phyloP scores from a whole-genome alignment of 352 stramenopile genomes.

The Blastocystis sp. region DNA sequence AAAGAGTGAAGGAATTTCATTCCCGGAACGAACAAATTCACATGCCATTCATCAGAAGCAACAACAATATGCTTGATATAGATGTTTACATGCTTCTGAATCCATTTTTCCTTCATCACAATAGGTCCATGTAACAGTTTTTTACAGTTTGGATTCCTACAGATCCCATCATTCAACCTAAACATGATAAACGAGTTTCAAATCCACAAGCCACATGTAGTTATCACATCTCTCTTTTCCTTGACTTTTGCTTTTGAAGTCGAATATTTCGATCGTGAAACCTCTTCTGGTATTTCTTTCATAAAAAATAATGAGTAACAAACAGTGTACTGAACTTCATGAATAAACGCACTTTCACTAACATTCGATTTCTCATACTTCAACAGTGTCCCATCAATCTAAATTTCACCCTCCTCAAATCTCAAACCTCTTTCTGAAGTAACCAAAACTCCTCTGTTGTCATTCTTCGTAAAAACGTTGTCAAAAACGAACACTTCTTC shows the following conservation, averaged over 20 bases:
- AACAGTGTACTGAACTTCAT: background rate
- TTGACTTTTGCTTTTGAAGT: background rate
- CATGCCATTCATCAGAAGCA: background rate
- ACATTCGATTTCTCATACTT: background rate
- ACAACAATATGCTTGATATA: background rate
- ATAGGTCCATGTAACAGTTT: background rate
- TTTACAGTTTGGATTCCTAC: background rate
- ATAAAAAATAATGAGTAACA: background rate
- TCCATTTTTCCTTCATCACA: background rate
- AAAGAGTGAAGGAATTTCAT: background rate
- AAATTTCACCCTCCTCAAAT: background rate
- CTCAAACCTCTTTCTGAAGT: background rate
- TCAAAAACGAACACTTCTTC: constrained; percentile 21
- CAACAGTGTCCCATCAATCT: constrained; percentile 2
- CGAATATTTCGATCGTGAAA: too few species aligned
- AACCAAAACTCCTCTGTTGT: constrained; percentile 9
- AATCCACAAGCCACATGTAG: background rate
- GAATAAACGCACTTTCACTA: background rate
- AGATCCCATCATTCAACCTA: background rate
- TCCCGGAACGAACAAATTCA: background rate
- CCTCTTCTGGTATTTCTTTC: too few species aligned
- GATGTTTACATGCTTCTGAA: background rate
- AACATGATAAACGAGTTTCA: background rate
- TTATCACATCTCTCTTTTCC: background rate
- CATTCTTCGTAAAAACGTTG: background rate